These are phyloP conservation scores for Chlorella sp. DNA, from an alignment of 139 green algal species.

Conservation along the genomic window DNA sequence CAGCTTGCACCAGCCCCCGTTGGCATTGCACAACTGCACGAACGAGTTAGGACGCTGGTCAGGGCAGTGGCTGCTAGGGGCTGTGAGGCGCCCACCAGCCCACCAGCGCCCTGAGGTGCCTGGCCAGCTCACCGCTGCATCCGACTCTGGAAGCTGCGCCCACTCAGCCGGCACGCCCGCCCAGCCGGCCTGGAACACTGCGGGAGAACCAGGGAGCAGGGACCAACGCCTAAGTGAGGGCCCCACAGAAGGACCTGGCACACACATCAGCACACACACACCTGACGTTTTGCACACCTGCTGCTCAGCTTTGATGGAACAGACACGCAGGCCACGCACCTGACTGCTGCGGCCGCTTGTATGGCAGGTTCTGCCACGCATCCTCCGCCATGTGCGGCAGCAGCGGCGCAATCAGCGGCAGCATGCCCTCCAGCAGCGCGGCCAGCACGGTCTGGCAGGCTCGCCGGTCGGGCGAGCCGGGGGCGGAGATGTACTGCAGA, in stretches of 20 bases:
- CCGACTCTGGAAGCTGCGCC: conserved; percentile 40
- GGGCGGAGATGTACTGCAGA: conserved; percentile 72
- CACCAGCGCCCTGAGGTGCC: too few species aligned
- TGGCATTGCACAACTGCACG: too few species aligned
- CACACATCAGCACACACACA: too few species aligned
- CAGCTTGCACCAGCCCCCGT: too few species aligned
- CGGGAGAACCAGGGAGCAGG: not conserved
- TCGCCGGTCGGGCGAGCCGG: conserved; percentile 61
- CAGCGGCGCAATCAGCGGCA: conserved; percentile 81
- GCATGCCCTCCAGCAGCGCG: conserved; percentile 66
- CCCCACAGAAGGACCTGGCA: too few species aligned
- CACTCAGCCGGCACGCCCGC: conserved; percentile 54
- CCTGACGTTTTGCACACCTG: too few species aligned
- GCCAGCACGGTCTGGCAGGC: conserved; percentile 89
- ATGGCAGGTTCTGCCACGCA: conserved; percentile 86
- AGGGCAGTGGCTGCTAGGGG: too few species aligned
- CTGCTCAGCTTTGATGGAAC: not conserved
- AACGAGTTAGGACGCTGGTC: too few species aligned
- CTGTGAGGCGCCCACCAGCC: too few species aligned
- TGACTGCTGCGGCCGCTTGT: conserved; percentile 6
- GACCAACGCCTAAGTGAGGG: conserved; percentile 3
- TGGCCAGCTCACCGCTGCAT: conserved; percentile 20
- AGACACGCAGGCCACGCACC: not conserved
- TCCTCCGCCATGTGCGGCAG: conserved; percentile 98
- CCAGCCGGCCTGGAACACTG: conserved; percentile 86